Base-by-base conservation (phyloP, 2,329 filamentous ascomycete species). In the Sporothrix brasiliensis region DNA sequence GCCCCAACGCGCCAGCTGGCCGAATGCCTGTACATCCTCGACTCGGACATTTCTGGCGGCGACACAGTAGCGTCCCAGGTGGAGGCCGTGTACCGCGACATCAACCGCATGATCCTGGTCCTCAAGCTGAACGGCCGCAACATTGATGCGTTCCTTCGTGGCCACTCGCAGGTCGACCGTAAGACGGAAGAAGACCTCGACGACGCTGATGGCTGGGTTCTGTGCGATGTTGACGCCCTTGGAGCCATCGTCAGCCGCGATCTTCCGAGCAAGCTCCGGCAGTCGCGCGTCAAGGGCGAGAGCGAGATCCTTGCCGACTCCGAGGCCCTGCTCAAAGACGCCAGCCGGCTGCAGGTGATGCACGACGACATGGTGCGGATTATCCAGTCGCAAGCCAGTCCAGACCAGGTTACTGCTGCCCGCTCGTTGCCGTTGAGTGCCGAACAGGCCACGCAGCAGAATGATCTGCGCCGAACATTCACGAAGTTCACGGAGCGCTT, bases 91-190 rank as follows among this genome's bases (percentile, higher is more conserved):
- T 95, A 92, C 78, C 87, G 91, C 58, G 92, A 94, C 76, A 92
- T 94, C 77, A 94, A 95, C 79, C 92, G 92, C 14, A 99, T 98
- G 95, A 89, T 99, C 56, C 93, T 97, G 76, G 94, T 92, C 0
- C 82, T 98, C 53, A 94, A 94, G 11, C 86, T 97, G 66, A 98
- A 98, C 77, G 88, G 84, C 13, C 83, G 87, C 19, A 88, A 92
- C 6, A 87, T 94, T 50, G 83, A 84, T 63, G 83, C 83, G 13
- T 91, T 90, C 73, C 84, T 94, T 56, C 84, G 87, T 69, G 92
- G 90, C 9, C 91, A 96, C 74, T 83, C 13, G 82, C 88, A 66
- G 85, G 84, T 27, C 85, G 91, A 53, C 44, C 72, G 69, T 56
- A 75, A 74, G 72, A 85, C 82, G 9, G 86, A 86, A 72, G 83